Conservation (phyloP, 1,284 basidiomycete genomes). For the Pisolithus thermaeus region DNA sequence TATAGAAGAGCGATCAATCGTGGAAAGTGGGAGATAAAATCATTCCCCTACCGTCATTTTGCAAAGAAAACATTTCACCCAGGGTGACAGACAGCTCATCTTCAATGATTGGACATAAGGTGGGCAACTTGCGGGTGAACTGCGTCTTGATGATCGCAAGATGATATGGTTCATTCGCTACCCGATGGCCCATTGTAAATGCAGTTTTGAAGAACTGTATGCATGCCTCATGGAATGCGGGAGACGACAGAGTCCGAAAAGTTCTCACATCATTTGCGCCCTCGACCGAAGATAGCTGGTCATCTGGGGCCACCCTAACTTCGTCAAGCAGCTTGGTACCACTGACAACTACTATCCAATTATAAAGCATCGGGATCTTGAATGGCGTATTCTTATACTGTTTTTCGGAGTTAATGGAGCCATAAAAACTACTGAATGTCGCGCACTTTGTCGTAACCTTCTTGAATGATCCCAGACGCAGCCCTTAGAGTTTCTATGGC, state of each 20-base stretch:
- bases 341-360: slow-evolving; percentile 38
- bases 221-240: background rate
- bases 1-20: background rate
- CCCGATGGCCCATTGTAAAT: slow-evolving; percentile 2
- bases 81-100: slow-evolving; percentile 20
- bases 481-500: slow-evolving; percentile 7
- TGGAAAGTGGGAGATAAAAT: background rate
- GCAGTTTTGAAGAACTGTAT: slow-evolving; percentile 1
- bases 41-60: background rate
- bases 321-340: slow-evolving; percentile 35
- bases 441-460: slow-evolving; percentile 20
- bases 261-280: slow-evolving; percentile 30
- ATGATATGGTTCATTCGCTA: slow-evolving; percentile 11
- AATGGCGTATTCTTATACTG: slow-evolving; percentile 34
- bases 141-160: slow-evolving; percentile 13
- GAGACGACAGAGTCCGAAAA: background rate
- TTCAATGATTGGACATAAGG: slow-evolving; percentile 12
- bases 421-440: background rate
- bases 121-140: slow-evolving; percentile 14
- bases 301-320: slow-evolving; percentile 33
- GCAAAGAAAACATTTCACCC: background rate
- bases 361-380: slow-evolving; percentile 33
- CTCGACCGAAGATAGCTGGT: slow-evolving; percentile 32
- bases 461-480: slow-evolving; percentile 9
- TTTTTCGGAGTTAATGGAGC: background rate